These are phyloP conservation scores for Blastomyces percursus DNA, from an alignment of 2,329 filamentous ascomycete species.

Conservation along the genomic window DNA sequence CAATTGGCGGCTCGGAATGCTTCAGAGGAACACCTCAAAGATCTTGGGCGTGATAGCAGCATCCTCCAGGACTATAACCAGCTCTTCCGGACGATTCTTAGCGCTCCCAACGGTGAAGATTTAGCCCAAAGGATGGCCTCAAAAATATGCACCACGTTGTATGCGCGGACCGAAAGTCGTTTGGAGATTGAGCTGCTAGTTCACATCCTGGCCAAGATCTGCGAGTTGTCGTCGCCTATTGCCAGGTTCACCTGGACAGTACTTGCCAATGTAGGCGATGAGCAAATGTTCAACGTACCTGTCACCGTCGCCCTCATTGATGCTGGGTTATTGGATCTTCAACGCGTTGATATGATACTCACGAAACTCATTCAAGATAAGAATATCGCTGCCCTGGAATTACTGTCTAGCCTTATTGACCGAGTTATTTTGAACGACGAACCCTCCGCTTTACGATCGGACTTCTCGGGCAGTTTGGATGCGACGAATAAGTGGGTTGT, in stretches of 20 bases:
- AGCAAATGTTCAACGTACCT: constrained; percentile 51
- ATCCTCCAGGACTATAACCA: constrained; percentile 50
- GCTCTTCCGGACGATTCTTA: constrained; percentile 43
- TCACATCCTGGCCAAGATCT: constrained; percentile 51
- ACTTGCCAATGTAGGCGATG: constrained; percentile 44
- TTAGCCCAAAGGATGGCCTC: constrained; percentile 46
- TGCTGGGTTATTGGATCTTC: constrained; percentile 49
- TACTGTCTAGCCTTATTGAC: constrained; percentile 70
- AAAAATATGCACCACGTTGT: constrained; percentile 47
- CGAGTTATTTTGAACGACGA: constrained; percentile 67
- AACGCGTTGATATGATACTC: constrained; percentile 58
- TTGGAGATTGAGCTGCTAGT: constrained; percentile 55
- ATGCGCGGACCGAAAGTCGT: constrained; percentile 42
- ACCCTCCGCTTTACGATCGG: constrained; percentile 67
- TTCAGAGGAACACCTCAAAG: constrained; percentile 47
- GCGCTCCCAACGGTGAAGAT: constrained; percentile 46
- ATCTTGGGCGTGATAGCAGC: constrained; percentile 44
- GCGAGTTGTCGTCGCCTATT: constrained; percentile 47
- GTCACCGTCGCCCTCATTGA: constrained; percentile 52
- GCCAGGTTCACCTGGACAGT: constrained; percentile 42
- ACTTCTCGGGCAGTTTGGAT: constrained; percentile 74
- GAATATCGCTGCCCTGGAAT: constrained; percentile 61
- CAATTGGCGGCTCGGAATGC: constrained; percentile 47
- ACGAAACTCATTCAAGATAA: constrained; percentile 60
- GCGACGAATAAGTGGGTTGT: constrained; percentile 70